Conservation (phyloP, 163 green algal species). For the Scenedesmus sp. region DNA sequence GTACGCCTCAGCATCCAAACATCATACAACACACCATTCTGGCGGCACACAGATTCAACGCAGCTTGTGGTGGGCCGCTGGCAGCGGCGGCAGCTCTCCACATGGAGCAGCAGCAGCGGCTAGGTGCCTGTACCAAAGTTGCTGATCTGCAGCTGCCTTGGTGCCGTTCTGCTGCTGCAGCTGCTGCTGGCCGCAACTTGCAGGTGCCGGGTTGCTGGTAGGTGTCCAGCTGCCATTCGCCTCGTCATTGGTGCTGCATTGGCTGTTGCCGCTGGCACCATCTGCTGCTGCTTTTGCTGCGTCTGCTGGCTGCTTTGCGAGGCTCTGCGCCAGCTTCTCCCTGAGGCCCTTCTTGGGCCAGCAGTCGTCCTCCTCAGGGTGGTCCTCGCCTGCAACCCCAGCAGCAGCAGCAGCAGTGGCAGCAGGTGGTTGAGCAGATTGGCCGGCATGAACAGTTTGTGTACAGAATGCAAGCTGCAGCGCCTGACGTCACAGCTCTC, state of each 20-base stretch:
- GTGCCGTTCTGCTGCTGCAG: background rate
- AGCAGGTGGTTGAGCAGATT: background rate
- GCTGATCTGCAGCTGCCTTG: background rate
- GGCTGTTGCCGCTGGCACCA: background rate
- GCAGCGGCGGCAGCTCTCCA: background rate
- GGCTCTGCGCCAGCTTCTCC: conserved; percentile 41
- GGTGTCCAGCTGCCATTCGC: background rate
- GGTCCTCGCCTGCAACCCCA: conserved; percentile 44
- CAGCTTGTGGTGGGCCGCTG: background rate
- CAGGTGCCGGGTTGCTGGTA: background rate
- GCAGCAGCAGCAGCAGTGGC: background rate
- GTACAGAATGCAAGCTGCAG: too few species aligned
- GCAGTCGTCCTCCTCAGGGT: conserved; percentile 3
- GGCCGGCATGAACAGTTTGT: too few species aligned
- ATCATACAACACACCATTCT: too few species aligned
- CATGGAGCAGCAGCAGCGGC: background rate
- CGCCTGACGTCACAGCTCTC: too few species aligned
- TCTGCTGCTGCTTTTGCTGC: background rate
- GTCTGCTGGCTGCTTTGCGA: conserved; percentile 8
- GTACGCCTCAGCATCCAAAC: too few species aligned
- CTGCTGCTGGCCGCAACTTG: background rate
- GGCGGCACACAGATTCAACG: too few species aligned
- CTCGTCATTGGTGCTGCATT: background rate
- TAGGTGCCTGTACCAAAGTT: background rate
- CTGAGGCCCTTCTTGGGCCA: conserved; percentile 38